Evolutionary conservation across 257 asterid genomes (phyloP).

Genomic region (Linderniella brevidens): DNA sequence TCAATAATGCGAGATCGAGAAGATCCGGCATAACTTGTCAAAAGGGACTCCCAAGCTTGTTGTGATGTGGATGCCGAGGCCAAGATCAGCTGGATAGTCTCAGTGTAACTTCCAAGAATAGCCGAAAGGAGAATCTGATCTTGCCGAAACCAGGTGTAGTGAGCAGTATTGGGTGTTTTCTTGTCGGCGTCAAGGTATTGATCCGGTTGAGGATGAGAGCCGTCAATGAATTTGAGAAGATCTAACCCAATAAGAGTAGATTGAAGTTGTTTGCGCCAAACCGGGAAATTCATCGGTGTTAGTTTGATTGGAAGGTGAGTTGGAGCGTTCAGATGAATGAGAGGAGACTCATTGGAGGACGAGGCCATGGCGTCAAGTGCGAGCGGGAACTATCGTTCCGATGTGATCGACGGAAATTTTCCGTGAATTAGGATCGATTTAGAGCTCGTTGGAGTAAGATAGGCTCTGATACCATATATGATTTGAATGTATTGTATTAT

Average conservation of each 20-base stretch:
- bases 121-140: not conserved
- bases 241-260: not conserved
- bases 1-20: not conserved
- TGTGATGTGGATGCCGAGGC: not conserved
- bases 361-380: too few species aligned
- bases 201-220: not conserved
- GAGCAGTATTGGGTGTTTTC: not conserved
- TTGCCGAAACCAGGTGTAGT: not conserved
- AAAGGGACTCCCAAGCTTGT: not conserved
- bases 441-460: too few species aligned
- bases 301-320: not conserved
- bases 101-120: slow-evolving; percentile 1
- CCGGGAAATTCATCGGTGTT: not conserved
- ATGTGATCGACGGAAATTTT: too few species aligned
- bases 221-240: not conserved
- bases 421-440: too few species aligned
- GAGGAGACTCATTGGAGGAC: not conserved
- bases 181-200: not conserved
- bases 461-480: too few species aligned
- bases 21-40: not conserved
- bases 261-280: not conserved
- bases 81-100: not conserved
- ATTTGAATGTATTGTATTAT: too few species aligned
- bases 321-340: slow-evolving; percentile 1
- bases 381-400: too few species aligned